Percentiles rank a stretch among this genome's conserved stretches.
Conservation (phyloP, 495 filamentous ascomycete genomes). For the Cudoniella acicularis region DNA sequence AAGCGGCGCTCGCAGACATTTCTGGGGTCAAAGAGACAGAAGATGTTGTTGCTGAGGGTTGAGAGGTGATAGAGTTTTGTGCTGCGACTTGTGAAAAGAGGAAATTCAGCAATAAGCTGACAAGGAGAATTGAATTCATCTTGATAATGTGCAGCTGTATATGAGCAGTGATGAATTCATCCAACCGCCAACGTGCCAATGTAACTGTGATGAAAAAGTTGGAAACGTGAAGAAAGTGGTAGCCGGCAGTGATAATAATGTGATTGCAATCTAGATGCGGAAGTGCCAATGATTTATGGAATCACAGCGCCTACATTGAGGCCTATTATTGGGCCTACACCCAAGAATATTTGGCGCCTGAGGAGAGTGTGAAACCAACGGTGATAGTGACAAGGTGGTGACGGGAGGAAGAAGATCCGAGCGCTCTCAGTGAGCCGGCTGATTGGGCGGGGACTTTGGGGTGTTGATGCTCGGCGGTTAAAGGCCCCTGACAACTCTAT, state of each 20-base stretch:
- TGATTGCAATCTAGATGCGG: conserved; percentile 10
- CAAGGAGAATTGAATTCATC: conserved; percentile 17
- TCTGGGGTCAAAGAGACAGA: conserved; percentile 21
- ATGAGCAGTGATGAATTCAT: conserved; percentile 4
- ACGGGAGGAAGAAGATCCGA: background rate
- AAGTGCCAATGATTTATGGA: conserved; percentile 13
- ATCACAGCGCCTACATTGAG: conserved; percentile 16
- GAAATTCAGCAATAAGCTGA: conserved; percentile 22
- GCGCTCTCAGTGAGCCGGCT: background rate
- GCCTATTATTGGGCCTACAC: conserved; percentile 19
- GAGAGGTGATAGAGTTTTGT: conserved; percentile 12
- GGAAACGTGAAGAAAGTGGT: conserved; percentile 2
- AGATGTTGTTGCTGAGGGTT: background rate
- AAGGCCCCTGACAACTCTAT: background rate
- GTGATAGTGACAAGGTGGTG: background rate
- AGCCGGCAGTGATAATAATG: background rate
- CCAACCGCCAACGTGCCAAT: conserved; percentile 9
- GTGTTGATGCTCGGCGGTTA: background rate
- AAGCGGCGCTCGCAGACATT: conserved; percentile 25
- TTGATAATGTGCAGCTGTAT: conserved; percentile 8
- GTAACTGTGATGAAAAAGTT: conserved; percentile 9
- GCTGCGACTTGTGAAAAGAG: conserved; percentile 12
- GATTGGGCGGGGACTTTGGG: background rate
- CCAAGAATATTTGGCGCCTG: background rate
- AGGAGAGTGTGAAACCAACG: conserved; percentile 16